Base-by-base conservation (phyloP, 78 protist genomes). In the Isochrysis galbana region DNA sequence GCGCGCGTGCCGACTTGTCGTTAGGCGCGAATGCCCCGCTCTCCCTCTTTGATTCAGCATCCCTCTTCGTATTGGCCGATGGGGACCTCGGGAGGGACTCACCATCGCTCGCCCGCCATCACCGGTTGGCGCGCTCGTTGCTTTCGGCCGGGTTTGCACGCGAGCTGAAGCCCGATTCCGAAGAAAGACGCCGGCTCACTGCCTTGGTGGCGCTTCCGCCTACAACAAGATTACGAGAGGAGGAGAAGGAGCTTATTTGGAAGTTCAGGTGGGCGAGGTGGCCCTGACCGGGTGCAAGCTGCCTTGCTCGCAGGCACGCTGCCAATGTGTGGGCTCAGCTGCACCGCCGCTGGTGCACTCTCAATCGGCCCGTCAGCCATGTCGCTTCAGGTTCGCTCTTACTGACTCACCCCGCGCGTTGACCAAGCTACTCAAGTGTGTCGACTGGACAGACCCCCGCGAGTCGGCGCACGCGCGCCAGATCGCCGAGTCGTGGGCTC, bases 361-460 rank as follows among this genome's bases (percentile, higher is more conserved):
- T n/a, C n/a, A n/a, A n/a, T n/a, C n/a, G n/a, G n/a, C n/a, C n/a
- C n/a, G n/a, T n/a, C n/a, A n/a, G n/a, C n/a, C n/a, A n/a, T n/a
- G n/a, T n/a, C n/a, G n/a, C n/a, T n/a, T n/a, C n/a, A 7, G 61
- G 61, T 29, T 26, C 88, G 34, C 88, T 34, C 38, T 80, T 23
- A 3, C 36, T 2, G 0, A 2, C 17, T 23, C 39, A 23, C 1
- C 0, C 29, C 34, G 39, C 23, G 88, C 96, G 38, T 87, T 93
- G 29, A 47, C 90, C 67, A 74, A 48, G 77, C 21, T n/a, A 39
- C 93, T 94, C 36, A 67, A 51, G 29, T 42, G 48, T 32, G 92
- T 98, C 25, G 99, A 98, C 55, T 98, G 99, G 99, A 32, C 44
- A 47, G 96, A 96, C 80, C 21, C 74, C 41, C 87, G 94, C 39